Evolutionary conservation across 192 early-diverging fungal genomes (phyloP).

Genomic region (Nowakowskiella sp.): DNA sequence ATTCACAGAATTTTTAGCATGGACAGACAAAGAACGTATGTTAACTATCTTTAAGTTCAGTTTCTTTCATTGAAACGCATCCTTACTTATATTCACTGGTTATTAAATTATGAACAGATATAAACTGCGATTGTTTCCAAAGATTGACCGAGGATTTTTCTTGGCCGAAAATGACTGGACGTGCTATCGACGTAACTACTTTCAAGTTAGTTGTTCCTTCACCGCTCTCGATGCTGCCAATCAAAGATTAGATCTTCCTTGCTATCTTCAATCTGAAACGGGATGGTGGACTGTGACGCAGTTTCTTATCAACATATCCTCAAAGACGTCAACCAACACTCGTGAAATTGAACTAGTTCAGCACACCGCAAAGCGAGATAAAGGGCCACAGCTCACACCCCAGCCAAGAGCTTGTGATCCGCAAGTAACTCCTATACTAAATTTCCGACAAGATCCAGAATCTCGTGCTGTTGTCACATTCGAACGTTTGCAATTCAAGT

Average conservation of each 20-base stretch:
- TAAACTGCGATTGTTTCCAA: constrained; percentile 55
- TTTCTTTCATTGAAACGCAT: no score
- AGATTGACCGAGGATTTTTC: constrained; percentile 90
- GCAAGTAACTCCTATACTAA: constrained; percentile 6
- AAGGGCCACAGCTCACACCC: constrained; percentile 75
- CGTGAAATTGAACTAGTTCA: constrained; percentile 74
- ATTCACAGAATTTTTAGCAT: no score
- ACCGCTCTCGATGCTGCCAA: constrained; percentile 14
- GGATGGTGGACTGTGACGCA: constrained; percentile 34
- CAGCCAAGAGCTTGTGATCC: constrained; percentile 20
- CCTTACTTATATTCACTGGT: no score
- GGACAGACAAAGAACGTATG: no score
- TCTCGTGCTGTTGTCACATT: constrained; percentile 53
- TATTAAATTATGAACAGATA: constrained; percentile 31
- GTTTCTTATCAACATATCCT: constrained; percentile 64
- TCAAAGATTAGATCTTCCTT: constrained; percentile 34
- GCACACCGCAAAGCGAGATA: constrained; percentile 87
- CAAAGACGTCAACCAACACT: constrained; percentile 56
- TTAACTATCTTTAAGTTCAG: no score
- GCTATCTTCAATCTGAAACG: constrained; percentile 45
- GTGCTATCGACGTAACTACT: constrained; percentile 93
- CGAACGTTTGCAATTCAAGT: constrained; percentile 95
- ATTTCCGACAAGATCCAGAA: constrained; percentile 13
- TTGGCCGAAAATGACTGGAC: constrained; percentile 83
- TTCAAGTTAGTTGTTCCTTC: constrained; percentile 70